phyloP scores from a whole-genome alignment of 805 yeast genomes.

The Priceomyces haplophilus region DNA sequence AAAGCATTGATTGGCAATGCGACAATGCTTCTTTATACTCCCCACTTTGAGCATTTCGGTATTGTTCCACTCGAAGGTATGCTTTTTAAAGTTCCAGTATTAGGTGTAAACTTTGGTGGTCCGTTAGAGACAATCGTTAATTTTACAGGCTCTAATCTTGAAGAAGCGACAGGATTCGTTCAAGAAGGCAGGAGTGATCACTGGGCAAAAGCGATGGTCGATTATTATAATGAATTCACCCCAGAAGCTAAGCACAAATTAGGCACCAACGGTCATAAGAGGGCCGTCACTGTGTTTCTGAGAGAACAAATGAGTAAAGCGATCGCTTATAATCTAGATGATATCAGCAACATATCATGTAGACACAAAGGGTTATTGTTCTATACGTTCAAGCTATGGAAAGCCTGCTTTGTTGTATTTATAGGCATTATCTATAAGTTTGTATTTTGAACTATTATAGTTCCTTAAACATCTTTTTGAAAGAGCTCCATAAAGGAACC shows the following conservation, averaged over 20 bases:
- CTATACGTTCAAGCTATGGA: slow-evolving; percentile 11
- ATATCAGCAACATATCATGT: slow-evolving; percentile 1
- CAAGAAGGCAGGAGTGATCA: slow-evolving; percentile 43
- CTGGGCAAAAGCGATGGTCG: slow-evolving; percentile 55
- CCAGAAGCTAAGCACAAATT: slow-evolving; percentile 16
- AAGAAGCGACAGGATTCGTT: slow-evolving; percentile 62
- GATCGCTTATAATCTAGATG: slow-evolving; percentile 19
- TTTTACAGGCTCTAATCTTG: slow-evolving; percentile 23
- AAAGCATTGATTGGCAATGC: slow-evolving; percentile 56
- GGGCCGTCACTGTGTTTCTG: slow-evolving; percentile 42
- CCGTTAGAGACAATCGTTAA: slow-evolving; percentile 74
- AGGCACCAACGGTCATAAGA: slow-evolving; percentile 34
- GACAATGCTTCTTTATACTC: slow-evolving; percentile 76
- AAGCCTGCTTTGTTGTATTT: slow-evolving; percentile 11
- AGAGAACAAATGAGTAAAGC: slow-evolving; percentile 43
- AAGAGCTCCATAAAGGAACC: slow-evolving; percentile 27
- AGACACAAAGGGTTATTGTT: slow-evolving; percentile 13
- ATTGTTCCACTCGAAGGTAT: slow-evolving; percentile 96
- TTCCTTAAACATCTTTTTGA: slow-evolving; percentile 25
- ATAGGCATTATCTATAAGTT: slow-evolving; percentile 7
- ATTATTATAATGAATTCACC: slow-evolving; percentile 29
- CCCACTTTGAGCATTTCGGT: slow-evolving; percentile 92
- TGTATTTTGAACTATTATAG: neutral
- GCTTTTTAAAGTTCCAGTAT: slow-evolving; percentile 76
- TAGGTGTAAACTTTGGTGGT: slow-evolving; percentile 89